These are phyloP conservation scores for Neocucurbitaria cava DNA, from an alignment of 2,329 filamentous ascomycete genomes.

Conservation along the genomic window DNA sequence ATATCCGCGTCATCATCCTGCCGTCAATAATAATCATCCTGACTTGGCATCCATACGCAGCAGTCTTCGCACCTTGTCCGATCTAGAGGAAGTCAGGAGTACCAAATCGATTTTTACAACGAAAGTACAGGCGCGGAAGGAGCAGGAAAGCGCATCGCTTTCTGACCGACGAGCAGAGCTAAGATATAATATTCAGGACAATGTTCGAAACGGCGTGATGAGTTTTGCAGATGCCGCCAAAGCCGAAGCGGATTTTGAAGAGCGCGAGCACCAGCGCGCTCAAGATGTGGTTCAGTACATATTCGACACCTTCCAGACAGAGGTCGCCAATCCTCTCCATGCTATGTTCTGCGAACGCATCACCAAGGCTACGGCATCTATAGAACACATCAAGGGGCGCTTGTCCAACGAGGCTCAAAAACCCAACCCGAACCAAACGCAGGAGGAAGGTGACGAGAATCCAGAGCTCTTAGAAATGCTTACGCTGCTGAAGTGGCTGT, in stretches of 20 bases:
- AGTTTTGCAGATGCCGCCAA: constrained; percentile 82
- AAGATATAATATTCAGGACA: constrained; percentile 76
- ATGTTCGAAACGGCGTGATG: constrained; percentile 79
- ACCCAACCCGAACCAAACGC: constrained; percentile 78
- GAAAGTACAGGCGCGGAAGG: constrained; percentile 62
- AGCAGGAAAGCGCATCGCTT: constrained; percentile 60
- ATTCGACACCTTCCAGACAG: constrained; percentile 83
- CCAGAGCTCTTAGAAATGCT: constrained; percentile 94
- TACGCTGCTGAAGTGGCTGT: constrained; percentile 95
- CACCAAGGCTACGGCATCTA: constrained; percentile 74
- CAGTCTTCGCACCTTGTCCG: constrained; percentile 74
- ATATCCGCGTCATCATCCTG: constrained; percentile 92
- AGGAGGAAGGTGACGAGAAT: constrained; percentile 94
- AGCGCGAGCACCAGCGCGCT: constrained; percentile 71
- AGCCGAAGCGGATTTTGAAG: constrained; percentile 77
- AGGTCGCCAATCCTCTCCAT: constrained; percentile 84
- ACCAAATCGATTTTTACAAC: constrained; percentile 65
- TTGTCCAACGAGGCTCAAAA: constrained; percentile 75
- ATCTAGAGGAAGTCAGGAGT: constrained; percentile 73
- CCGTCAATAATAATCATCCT: constrained; percentile 94
- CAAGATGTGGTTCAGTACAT: constrained; percentile 79
- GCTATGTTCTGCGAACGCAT: constrained; percentile 80
- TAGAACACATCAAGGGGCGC: constrained; percentile 74
- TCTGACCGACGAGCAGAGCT: constrained; percentile 71
- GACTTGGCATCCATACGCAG: constrained; percentile 80